phyloP scores from a whole-genome alignment of 805 yeast species.

The Candida methanosorbosa region DNA sequence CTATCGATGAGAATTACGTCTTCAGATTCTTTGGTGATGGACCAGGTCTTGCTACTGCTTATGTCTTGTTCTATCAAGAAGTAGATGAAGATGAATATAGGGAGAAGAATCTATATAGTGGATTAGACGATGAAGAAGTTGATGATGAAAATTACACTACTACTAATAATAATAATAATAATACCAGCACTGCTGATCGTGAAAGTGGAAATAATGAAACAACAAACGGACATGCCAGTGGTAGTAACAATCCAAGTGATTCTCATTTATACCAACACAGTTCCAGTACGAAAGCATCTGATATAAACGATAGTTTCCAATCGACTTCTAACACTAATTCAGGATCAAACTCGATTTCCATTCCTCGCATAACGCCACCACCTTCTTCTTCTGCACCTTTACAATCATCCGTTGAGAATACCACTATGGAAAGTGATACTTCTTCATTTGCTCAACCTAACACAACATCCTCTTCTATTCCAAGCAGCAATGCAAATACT shows the following conservation, averaged over 20 bases:
- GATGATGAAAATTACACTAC: background rate
- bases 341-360: too few relatives aligned
- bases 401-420: background rate
- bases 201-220: background rate
- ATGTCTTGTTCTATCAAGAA: conserved; percentile 74
- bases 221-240: too few relatives aligned
- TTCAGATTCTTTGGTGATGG: conserved; percentile 82
- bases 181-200: background rate
- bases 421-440: too few relatives aligned
- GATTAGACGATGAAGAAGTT: conserved; percentile 14
- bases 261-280: background rate
- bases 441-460: background rate
- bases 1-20: conserved; percentile 77
- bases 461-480: background rate
- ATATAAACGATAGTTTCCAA: background rate
- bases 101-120: conserved; percentile 19
- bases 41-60: conserved; percentile 85
- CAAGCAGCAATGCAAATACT: background rate
- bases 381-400: background rate
- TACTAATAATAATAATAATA: background rate
- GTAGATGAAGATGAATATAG: conserved; percentile 27
- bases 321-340: background rate
- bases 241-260: too few relatives aligned
- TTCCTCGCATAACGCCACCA: background rate
- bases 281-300: background rate